Evolutionary conservation across 352 stramenopile species (phyloP), one percentile per base, ranked within the genome.

Genomic region (Pythium monospermum): DNA sequence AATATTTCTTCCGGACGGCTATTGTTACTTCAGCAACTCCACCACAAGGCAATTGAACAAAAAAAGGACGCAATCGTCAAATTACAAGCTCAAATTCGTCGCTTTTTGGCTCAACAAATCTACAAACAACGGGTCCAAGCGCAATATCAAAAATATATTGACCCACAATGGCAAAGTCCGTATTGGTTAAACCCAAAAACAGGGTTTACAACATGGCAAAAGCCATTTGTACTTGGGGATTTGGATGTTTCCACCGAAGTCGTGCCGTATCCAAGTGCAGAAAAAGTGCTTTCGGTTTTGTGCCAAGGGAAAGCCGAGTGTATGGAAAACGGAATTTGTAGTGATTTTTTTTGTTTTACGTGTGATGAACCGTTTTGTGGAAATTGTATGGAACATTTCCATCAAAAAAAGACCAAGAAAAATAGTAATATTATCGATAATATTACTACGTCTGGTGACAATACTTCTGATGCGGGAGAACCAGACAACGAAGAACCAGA

Each of bases 171-270:
- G 61, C 64, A 62, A 0, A 13, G 85, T 7, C 78, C 78, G 0
- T 91, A 90, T 38, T 90, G 81, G 81, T 61, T 78, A 46, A 88
- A 91, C 40, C 81, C 76, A 1, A 61, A 53, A 1, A 77, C 78
- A 3, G 76, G 74, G 0, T 87, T 70, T 37, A 85, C 74, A 4
- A 91, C 81, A 32, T 91, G 81, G 78, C 54, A 59, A 28, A 91
- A 91, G 52, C 77, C 78, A 0, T 43, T 41, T 0, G 51, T 55
- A 0, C 54, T 91, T 7, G 66, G 68, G 19, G 71, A 79, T 42
- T 53, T 75, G n/a, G 78, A 91, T 39, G 76, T 91, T 16, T 21
- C 26, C 0, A 39, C 33, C 0, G 76, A 86, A 27, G 54, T 58
- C 22, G 68, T 89, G 13, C 76, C 77, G 21, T 85, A 65, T 51